Percentiles rank a stretch among this genome's conserved stretches.
These are phyloP conservation scores for Exophiala mesophila DNA, from an alignment of 2,329 filamentous ascomycete species.

Conservation along the genomic window DNA sequence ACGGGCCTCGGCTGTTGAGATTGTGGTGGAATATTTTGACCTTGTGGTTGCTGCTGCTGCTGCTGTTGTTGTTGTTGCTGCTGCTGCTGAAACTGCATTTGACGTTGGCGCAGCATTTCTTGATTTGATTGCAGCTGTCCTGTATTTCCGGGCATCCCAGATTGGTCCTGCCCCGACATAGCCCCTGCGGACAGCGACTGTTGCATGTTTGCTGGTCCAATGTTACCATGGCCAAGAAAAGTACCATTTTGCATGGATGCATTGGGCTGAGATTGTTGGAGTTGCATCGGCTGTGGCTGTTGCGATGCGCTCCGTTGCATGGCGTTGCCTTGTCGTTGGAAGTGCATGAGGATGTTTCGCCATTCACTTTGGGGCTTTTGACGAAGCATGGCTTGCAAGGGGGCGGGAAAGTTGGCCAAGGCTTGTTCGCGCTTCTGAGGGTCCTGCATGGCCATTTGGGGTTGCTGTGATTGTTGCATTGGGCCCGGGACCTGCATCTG, in stretches of 20 bases:
- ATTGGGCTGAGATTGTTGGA: conserved; percentile 8
- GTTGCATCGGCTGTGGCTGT: conserved; percentile 17
- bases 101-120: conserved; percentile 24
- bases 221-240: conserved; percentile 17
- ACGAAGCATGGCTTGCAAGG: conserved; percentile 21
- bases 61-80: conserved; percentile 31
- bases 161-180: conserved; percentile 16
- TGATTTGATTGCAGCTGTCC: conserved; percentile 18
- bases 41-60: conserved; percentile 27
- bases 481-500: conserved; percentile 13
- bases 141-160: conserved; percentile 9
- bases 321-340: conserved; percentile 18
- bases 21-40: conserved; percentile 20
- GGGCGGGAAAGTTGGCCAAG: conserved; percentile 19
- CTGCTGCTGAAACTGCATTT: conserved; percentile 21
- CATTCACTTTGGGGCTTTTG: conserved; percentile 23
- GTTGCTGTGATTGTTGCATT: conserved; percentile 18
- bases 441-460: conserved; percentile 19
- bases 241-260: conserved; percentile 17
- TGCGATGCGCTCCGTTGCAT: conserved; percentile 28
- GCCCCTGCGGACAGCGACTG: conserved; percentile 26
- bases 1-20: conserved; percentile 9
- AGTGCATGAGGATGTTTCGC: conserved; percentile 20
- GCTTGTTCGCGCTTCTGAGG: conserved; percentile 21
- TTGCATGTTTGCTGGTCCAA: conserved; percentile 22